phyloP scores from a whole-genome alignment of 805 yeast genomes.

The Tetrapisispora taiwanensis region DNA sequence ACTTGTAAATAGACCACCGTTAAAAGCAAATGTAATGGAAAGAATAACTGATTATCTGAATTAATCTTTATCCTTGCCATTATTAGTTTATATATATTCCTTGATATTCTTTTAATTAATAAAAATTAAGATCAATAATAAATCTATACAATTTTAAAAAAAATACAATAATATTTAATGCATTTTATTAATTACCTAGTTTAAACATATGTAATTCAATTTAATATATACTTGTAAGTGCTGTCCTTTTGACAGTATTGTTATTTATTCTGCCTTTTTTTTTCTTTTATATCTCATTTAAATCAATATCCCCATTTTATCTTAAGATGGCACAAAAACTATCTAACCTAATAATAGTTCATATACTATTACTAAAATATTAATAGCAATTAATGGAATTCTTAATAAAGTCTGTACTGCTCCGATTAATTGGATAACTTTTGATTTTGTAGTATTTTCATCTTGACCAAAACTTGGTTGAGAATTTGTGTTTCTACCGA shows the following conservation, averaged over 20 bases:
- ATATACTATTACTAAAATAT: conserved; percentile 55
- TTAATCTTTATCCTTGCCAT: no score
- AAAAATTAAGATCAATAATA: no score
- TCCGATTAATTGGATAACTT: conserved; percentile 53
- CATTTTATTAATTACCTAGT: background rate
- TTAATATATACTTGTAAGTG: no score
- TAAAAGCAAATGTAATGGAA: no score
- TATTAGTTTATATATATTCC: no score
- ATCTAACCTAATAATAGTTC: conserved; percentile 55
- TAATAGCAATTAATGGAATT: conserved; percentile 62
- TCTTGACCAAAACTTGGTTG: conserved; percentile 37
- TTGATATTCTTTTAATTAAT: no score
- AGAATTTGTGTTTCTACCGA: conserved; percentile 32
- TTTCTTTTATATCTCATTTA: background rate
- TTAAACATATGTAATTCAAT: background rate
- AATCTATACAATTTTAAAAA: no score
- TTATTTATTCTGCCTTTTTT: no score
- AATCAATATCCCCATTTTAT: background rate
- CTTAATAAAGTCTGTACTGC: conserved; percentile 70
- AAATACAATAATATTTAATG: no score
- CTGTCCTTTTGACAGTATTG: no score
- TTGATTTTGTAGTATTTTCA: conserved; percentile 43
- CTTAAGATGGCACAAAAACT: background rate
- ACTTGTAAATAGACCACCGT: conserved; percentile 5
- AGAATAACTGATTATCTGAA: no score